These are phyloP conservation scores for Neocatenulostroma microsporum DNA, from an alignment of 2,329 filamentous ascomycete species.

Conservation along the genomic window DNA sequence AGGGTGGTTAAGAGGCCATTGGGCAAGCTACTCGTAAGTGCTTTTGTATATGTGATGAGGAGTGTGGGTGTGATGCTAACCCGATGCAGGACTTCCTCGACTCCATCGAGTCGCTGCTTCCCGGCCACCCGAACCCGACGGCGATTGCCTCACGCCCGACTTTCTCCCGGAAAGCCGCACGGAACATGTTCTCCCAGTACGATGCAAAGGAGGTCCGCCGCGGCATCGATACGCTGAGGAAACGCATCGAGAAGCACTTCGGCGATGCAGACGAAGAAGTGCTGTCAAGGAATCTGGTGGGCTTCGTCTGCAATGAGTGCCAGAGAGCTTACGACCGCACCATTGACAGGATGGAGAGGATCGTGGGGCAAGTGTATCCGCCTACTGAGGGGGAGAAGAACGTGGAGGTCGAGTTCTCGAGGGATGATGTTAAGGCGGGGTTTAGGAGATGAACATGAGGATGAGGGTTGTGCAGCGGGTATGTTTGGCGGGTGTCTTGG, in stretches of 20 bases:
- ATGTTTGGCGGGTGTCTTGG: too few species aligned
- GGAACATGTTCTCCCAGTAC: slow-evolving; percentile 73
- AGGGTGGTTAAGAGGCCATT: slow-evolving; percentile 83
- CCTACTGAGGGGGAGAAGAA: slow-evolving; percentile 33
- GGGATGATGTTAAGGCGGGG: slow-evolving; percentile 28
- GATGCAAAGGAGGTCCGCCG: slow-evolving; percentile 80
- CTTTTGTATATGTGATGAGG: neutral
- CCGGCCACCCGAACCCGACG: slow-evolving; percentile 40
- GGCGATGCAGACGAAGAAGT: slow-evolving; percentile 73
- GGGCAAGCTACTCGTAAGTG: slow-evolving; percentile 66
- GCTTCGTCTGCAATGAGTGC: slow-evolving; percentile 54
- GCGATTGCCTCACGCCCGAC: slow-evolving; percentile 70
- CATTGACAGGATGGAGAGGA: slow-evolving; percentile 41
- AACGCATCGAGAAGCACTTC: slow-evolving; percentile 95
- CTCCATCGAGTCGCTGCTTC: slow-evolving; percentile 67
- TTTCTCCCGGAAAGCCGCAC: slow-evolving; percentile 73
- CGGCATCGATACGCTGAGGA: slow-evolving; percentile 69
- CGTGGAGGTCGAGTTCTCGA: slow-evolving; percentile 34
- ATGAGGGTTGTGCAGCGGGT: too few species aligned
- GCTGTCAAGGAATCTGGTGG: slow-evolving; percentile 52
- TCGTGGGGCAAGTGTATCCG: slow-evolving; percentile 38
- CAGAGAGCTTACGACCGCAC: slow-evolving; percentile 49
- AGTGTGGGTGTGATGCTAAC: slow-evolving; percentile 7
- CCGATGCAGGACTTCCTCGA: slow-evolving; percentile 66
- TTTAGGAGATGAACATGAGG: slow-evolving; percentile 26